Evolutionary conservation across 2,329 filamentous ascomycete genomes (phyloP).

Genomic region (Hypoxylon sp.): DNA sequence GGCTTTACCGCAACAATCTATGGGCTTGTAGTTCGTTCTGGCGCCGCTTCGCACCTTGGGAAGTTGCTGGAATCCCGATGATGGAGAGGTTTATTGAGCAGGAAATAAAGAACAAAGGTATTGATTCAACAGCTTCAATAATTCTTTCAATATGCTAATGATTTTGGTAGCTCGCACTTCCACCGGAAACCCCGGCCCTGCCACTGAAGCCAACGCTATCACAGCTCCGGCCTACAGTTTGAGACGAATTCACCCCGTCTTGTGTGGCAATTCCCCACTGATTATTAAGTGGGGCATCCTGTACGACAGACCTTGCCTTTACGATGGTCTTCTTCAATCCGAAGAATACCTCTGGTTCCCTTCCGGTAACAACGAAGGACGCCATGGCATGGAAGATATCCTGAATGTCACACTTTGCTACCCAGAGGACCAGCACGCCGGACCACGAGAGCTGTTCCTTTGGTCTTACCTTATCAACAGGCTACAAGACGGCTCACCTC

Average conservation of each 20-base stretch:
- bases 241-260: background rate
- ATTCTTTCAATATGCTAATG: no score
- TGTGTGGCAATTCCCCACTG: background rate
- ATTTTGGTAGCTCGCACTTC: no score
- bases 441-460: slow-evolving; percentile 5
- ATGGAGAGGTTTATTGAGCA: background rate
- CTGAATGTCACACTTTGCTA: background rate
- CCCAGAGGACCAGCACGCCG: background rate
- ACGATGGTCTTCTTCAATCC: background rate
- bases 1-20: no score
- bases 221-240: no score
- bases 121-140: no score
- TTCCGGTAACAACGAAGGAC: no score
- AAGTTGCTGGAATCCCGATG: background rate
- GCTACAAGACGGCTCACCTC: background rate
- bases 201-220: no score
- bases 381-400: no score
- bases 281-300: background rate
- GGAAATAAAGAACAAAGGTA: background rate
- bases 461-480: background rate
- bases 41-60: slow-evolving; percentile 3
- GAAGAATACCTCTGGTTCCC: background rate
- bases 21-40: background rate
- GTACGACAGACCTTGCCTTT: background rate
- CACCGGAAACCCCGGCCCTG: no score